Evolutionary conservation across 345 rosid species (phyloP).

Genomic region (Eucalyptus pauciflora): DNA sequence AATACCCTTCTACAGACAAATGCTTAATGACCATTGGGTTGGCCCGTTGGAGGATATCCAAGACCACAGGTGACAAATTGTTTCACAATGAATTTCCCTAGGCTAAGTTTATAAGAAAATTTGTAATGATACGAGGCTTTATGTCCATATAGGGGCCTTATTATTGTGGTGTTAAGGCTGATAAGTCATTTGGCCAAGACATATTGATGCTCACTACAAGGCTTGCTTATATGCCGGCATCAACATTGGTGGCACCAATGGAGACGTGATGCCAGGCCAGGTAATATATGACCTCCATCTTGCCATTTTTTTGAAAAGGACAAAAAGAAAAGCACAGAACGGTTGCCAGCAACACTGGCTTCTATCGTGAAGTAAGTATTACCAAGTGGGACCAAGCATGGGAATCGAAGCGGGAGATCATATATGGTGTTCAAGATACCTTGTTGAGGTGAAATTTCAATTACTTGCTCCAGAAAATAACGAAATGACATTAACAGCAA

Average conservation of each 20-base stretch:
- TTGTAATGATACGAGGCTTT: background rate
- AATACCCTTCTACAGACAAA: too few relatives aligned
- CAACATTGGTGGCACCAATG: slow-evolving; percentile 81
- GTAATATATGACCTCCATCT: slow-evolving; percentile 1
- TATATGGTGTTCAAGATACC: background rate
- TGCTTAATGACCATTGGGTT: too few relatives aligned
- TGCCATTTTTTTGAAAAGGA: background rate
- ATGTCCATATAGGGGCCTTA: slow-evolving; percentile 60
- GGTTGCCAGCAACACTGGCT: too few relatives aligned
- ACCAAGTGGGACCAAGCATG: background rate
- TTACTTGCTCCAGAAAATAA: too few relatives aligned
- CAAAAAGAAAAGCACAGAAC: background rate
- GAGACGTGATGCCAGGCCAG: slow-evolving; percentile 96
- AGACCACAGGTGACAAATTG: too few relatives aligned
- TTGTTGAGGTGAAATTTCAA: too few relatives aligned
- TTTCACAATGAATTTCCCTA: too few relatives aligned
- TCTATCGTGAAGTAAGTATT: too few relatives aligned
- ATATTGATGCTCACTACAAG: slow-evolving; percentile 73
- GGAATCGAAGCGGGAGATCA: background rate
- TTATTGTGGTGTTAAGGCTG: slow-evolving; percentile 79
- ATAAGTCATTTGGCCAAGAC: slow-evolving; percentile 87
- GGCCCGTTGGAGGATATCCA: too few relatives aligned
- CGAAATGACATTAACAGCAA: too few relatives aligned
- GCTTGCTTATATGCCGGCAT: slow-evolving; percentile 22
- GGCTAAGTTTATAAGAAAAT: background rate